phyloP scores from a whole-genome alignment of 2,329 filamentous ascomycete genomes.

The Aspergillus brasiliensis region DNA sequence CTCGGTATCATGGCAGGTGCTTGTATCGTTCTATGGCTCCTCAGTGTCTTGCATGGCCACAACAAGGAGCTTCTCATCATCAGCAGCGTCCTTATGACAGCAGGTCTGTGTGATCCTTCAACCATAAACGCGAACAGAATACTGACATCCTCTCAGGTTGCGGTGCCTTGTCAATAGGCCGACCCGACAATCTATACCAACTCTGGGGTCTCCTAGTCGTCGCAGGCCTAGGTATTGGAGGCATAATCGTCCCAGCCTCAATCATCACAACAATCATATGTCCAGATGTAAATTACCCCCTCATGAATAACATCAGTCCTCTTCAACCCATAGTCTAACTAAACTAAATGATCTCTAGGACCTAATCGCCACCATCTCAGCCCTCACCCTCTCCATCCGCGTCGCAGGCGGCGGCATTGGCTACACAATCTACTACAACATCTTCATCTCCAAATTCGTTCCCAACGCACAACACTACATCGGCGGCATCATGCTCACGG shows the following conservation, averaged over 20 bases:
- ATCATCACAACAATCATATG: constrained; percentile 71
- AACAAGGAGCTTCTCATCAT: constrained; percentile 63
- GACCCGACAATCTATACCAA: constrained; percentile 54
- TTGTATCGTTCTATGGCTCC: constrained; percentile 58
- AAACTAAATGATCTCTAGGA: constrained; percentile 43
- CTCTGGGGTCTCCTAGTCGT: constrained; percentile 63
- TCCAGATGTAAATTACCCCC: constrained; percentile 53
- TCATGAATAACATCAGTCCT: background rate
- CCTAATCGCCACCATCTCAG: constrained; percentile 68
- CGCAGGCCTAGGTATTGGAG: constrained; percentile 66
- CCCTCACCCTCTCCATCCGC: constrained; percentile 69
- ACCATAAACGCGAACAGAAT: background rate
- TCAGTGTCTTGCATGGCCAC: constrained; percentile 60
- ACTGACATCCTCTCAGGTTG: constrained; percentile 41
- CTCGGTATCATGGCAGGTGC: constrained; percentile 66
- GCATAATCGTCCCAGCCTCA: constrained; percentile 67
- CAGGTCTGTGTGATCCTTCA: constrained; percentile 41
- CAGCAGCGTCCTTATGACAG: constrained; percentile 66
- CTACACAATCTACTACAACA: constrained; percentile 61
- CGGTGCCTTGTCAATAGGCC: constrained; percentile 56
- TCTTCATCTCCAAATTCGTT: constrained; percentile 51
- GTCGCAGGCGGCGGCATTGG: constrained; percentile 68
- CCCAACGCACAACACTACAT: constrained; percentile 52
- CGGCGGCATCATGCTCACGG: constrained; percentile 51
- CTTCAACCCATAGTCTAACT: background rate